phyloP scores from a whole-genome alignment of 129 eudicot genomes.

The Silybum marianum region DNA sequence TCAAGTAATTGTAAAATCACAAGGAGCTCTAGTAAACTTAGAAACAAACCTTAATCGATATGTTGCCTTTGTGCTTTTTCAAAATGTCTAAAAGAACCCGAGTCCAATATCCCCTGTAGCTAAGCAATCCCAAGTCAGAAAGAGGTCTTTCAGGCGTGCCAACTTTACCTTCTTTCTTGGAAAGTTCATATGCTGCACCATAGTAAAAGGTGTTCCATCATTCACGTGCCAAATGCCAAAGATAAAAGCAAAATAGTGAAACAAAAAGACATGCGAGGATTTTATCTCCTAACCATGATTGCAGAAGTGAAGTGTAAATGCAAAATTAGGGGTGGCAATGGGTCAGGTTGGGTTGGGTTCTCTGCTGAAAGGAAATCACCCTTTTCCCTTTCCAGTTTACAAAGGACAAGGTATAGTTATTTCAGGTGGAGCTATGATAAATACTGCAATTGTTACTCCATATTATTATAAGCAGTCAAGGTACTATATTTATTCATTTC shows the following conservation, averaged over 20 bases:
- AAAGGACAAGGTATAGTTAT: not conserved
- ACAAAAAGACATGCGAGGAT: not conserved
- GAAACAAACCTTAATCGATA: constrained; percentile 77
- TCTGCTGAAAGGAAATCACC: not conserved
- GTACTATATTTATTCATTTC: not conserved
- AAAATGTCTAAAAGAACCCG: constrained; percentile 89
- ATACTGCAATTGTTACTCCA: not conserved
- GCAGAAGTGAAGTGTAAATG: not conserved
- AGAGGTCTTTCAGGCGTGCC: constrained; percentile 99
- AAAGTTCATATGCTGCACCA: constrained; percentile 83
- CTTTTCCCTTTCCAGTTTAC: not conserved
- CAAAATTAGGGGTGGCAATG: no score
- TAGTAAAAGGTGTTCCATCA: not conserved
- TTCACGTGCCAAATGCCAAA: constrained; percentile 13
- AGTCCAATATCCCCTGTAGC: constrained; percentile 99
- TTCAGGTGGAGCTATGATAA: not conserved
- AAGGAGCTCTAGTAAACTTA: not conserved
- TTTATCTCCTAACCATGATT: not conserved
- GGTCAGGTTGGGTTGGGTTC: no score
- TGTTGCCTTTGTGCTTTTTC: constrained; percentile 97
- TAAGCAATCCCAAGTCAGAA: constrained; percentile 87
- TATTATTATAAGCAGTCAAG: not conserved
- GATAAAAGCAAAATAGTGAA: not conserved
- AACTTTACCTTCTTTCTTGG: constrained; percentile 96
- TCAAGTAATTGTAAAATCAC: not conserved